These are phyloP conservation scores for Suillus spraguei DNA, from an alignment of 768 basidiomycete species.

Conservation along the genomic window DNA sequence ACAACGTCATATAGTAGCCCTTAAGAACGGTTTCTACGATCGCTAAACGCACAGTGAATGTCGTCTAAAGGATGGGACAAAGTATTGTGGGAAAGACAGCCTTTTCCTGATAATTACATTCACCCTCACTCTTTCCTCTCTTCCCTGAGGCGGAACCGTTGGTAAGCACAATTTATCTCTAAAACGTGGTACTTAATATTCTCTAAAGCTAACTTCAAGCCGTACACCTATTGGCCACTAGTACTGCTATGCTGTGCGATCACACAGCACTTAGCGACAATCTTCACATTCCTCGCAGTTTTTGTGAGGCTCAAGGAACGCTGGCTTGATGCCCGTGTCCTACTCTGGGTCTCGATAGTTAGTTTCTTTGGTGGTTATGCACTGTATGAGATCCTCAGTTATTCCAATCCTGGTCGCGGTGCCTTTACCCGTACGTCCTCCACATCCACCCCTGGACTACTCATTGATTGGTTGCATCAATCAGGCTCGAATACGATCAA, in stretches of 20 bases:
- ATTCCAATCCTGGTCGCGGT: constrained; percentile 32
- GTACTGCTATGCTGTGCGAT: constrained; percentile 73
- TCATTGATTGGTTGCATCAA: constrained; percentile 16
- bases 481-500: constrained; percentile 74
- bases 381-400: constrained; percentile 60
- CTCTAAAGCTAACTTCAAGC: constrained; percentile 71
- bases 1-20: constrained; percentile 5
- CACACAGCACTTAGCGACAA: constrained; percentile 81
- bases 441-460: constrained; percentile 4
- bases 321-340: constrained; percentile 64
- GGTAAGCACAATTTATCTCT: constrained; percentile 29
- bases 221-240: constrained; percentile 75
- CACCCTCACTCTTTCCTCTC: constrained; percentile 73
- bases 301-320: constrained; percentile 73
- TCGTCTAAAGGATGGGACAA: constrained; percentile 57
- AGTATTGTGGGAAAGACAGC: constrained; percentile 77
- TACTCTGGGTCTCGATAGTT: constrained; percentile 65
- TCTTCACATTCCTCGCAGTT: constrained; percentile 79
- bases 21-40: constrained; percentile 1
- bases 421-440: constrained; percentile 29
- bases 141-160: constrained; percentile 78
- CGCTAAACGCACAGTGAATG: constrained; percentile 24
- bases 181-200: constrained; percentile 13
- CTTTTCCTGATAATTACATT: constrained; percentile 86
- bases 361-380: constrained; percentile 64